These are phyloP conservation scores for Fusarium ramigenum DNA, from an alignment of 2,329 filamentous ascomycete genomes.

Conservation along the genomic window DNA sequence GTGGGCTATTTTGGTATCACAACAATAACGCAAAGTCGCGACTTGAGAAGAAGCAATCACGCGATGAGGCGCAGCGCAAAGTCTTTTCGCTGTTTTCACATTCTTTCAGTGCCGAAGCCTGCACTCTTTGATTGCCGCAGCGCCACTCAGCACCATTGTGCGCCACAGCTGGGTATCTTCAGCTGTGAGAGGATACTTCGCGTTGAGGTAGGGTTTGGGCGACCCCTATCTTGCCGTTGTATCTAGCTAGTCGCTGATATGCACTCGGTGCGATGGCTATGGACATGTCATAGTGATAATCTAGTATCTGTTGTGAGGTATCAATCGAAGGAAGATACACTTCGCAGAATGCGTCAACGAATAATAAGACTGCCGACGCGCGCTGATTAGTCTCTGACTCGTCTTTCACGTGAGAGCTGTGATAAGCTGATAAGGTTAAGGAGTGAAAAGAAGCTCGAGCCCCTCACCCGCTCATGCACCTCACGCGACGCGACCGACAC, in stretches of 20 bases:
- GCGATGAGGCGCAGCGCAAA: not conserved
- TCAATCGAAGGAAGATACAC: no score
- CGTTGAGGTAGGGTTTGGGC: no score
- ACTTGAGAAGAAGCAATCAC: not conserved
- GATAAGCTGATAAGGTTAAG: not conserved
- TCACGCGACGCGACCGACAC: not conserved
- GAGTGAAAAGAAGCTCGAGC: not conserved
- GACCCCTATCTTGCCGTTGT: no score
- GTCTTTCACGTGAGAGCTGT: rapidly evolving
- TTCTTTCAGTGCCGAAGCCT: not conserved
- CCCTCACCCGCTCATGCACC: not conserved
- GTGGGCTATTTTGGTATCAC: not conserved
- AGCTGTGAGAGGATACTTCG: not conserved
- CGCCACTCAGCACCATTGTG: not conserved
- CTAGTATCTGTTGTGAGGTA: not conserved
- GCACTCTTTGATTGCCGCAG: not conserved
- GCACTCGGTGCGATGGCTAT: not conserved
- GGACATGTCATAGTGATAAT: not conserved
- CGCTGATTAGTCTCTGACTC: not conserved
- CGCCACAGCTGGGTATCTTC: not conserved
- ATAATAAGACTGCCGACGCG: not conserved
- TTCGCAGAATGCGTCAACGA: not conserved
- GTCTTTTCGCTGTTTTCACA: rapidly evolving
- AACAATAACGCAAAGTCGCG: not conserved
- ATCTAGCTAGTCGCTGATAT: no score